These are phyloP conservation scores for Arthroderma sp. DNA, from an alignment of 2,329 filamentous ascomycete species.

Conservation along the genomic window DNA sequence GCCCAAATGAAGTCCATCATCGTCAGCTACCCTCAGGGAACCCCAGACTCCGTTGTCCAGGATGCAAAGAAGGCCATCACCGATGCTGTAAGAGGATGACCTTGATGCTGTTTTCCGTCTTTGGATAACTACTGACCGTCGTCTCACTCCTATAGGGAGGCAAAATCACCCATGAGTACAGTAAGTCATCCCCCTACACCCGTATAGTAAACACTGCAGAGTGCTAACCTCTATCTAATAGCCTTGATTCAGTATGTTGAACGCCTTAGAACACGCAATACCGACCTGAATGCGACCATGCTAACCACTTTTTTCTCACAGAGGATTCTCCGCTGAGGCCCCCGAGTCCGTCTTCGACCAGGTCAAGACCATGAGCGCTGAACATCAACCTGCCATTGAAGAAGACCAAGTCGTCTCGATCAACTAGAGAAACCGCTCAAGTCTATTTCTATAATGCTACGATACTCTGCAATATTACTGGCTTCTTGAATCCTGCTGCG, in stretches of 20 bases:
- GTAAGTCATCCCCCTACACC: conserved; percentile 37
- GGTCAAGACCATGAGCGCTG: conserved; percentile 50
- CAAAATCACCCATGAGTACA: conserved; percentile 68
- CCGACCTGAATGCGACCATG: neutral
- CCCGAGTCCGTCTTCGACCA: conserved; percentile 56
- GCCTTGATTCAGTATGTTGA: conserved; percentile 33
- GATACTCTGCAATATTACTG: neutral
- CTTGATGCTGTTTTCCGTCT: neutral
- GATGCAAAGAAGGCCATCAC: conserved; percentile 60
- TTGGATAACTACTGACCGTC: neutral
- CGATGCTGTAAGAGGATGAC: conserved; percentile 42
- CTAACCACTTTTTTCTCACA: conserved; percentile 27
- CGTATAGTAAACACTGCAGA: neutral
- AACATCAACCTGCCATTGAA: conserved; percentile 58
- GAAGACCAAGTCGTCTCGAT: conserved; percentile 59
- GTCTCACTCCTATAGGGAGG: conserved; percentile 41
- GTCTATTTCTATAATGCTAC: neutral
- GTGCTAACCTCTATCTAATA: conserved; percentile 15
- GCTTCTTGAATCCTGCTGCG: neutral
- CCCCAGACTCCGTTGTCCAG: conserved; percentile 54
- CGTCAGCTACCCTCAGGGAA: conserved; percentile 61
- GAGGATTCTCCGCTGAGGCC: conserved; percentile 66
- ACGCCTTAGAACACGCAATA: neutral
- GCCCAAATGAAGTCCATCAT: conserved; percentile 60
- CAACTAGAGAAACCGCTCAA: conserved; percentile 4